A percentile compares a stretch with the other conserved stretches of the same genome.
phyloP scores from a whole-genome alignment of 2,329 filamentous ascomycete genomes.

The Fusarium paranaense region DNA sequence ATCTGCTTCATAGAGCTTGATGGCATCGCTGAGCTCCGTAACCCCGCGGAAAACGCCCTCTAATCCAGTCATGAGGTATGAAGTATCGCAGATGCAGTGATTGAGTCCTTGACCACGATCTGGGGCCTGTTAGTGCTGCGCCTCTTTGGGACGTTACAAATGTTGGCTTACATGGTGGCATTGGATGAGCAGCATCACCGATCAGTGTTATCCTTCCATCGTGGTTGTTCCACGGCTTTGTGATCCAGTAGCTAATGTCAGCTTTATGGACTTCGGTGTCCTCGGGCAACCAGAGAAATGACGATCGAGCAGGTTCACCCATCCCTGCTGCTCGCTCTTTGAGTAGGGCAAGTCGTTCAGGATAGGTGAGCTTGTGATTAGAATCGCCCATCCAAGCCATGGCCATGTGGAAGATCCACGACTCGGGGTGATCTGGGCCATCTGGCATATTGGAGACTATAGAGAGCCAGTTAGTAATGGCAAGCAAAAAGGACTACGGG shows the following conservation, averaged over 20 bases:
- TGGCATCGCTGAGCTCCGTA: conserved; percentile 2
- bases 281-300: conserved; percentile 38
- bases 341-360: conserved; percentile 34
- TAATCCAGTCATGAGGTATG: conserved; percentile 24
- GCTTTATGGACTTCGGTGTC: conserved; percentile 40
- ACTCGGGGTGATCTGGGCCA: conserved; percentile 34
- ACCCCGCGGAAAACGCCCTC: neutral
- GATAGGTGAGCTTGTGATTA: conserved; percentile 26
- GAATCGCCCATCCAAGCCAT: conserved; percentile 39
- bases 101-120: conserved; percentile 40
- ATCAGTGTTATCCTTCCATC: conserved; percentile 34
- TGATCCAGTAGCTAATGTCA: conserved; percentile 40
- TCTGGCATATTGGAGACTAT: conserved; percentile 40
- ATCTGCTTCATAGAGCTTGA: conserved; percentile 31
- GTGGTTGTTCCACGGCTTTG: conserved; percentile 35
- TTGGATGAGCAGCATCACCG: conserved; percentile 39
- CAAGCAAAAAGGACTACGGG: no score
- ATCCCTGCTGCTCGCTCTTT: conserved; percentile 33
- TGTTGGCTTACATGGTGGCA: conserved; percentile 36
- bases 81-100: conserved; percentile 36
- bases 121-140: neutral
- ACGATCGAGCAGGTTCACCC: conserved; percentile 34
- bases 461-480: neutral
- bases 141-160: neutral
- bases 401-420: conserved; percentile 41